Percentiles rank a stretch among this genome's conserved stretches.
Evolutionary conservation across 2,329 filamentous ascomycete genomes (phyloP).

Genomic region (Grosmannia clavigera): DNA sequence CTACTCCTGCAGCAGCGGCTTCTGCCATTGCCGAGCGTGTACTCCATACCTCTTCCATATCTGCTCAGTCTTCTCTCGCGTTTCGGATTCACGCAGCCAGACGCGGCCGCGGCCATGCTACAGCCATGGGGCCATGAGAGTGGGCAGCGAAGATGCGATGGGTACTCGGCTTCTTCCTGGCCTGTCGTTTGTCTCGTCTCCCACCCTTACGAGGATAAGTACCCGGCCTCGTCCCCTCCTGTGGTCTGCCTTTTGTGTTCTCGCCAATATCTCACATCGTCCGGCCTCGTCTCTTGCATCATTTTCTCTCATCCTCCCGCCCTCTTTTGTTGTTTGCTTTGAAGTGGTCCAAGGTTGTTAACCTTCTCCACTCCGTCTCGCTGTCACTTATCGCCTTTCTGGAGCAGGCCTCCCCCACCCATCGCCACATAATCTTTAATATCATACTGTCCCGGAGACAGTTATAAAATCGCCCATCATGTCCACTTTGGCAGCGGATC

Average conservation of each 20-base stretch:
- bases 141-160: background rate
- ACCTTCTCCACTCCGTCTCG: constrained; percentile 9
- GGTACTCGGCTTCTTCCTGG: background rate
- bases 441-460: constrained; percentile 4
- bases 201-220: constrained; percentile 12
- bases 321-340: constrained; percentile 1
- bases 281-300: background rate
- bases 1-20: background rate
- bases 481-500: constrained; percentile 47
- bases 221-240: constrained; percentile 6
- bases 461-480: background rate
- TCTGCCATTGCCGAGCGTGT: background rate
- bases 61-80: background rate
- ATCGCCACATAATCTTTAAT: constrained; percentile 14
- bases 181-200: constrained; percentile 10
- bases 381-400: constrained; percentile 13
- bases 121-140: background rate
- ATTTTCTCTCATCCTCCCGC: background rate
- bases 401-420: constrained; percentile 17
- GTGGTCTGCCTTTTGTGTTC: background rate
- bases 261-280: background rate
- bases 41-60: background rate
- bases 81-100: constrained; percentile 6
- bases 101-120: constrained; percentile 6
- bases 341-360: background rate